A percentile compares a stretch with the other conserved stretches of the same genome.
These are phyloP conservation scores for Alternaria atra DNA, from an alignment of 2,329 filamentous ascomycete species.

Conservation along the genomic window DNA sequence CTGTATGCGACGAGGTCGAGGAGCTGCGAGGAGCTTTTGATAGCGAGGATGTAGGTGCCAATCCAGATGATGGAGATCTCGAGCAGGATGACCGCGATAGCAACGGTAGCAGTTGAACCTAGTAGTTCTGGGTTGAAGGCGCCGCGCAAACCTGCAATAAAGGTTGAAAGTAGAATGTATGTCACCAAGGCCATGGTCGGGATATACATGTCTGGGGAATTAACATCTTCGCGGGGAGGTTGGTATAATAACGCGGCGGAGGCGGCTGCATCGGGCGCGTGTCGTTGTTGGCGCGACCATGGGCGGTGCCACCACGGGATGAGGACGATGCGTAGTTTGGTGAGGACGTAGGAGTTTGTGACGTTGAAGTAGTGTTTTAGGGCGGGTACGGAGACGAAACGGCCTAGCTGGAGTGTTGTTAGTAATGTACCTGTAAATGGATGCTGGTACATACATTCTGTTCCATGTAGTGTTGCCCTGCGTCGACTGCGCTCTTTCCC, in stretches of 20 bases:
- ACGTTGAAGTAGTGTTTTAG: constrained; percentile 99
- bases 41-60: constrained; percentile 91
- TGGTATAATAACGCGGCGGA: constrained; percentile 65
- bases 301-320: constrained; percentile 98
- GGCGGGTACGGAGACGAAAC: constrained; percentile 89
- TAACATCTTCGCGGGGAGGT: constrained; percentile 92
- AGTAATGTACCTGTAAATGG: not conserved
- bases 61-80: constrained; percentile 92
- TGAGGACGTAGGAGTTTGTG: constrained; percentile 94
- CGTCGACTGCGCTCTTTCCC: constrained; percentile 88
- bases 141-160: constrained; percentile 87
- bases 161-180: constrained; percentile 91
- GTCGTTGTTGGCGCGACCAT: constrained; percentile 90
- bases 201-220: constrained; percentile 99
- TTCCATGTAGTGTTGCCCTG: constrained; percentile 93
- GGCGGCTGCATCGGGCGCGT: constrained; percentile 47
- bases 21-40: constrained; percentile 92
- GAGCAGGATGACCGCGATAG: constrained; percentile 81
- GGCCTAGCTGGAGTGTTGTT: constrained; percentile 65
- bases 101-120: constrained; percentile 85
- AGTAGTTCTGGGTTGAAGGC: constrained; percentile 94
- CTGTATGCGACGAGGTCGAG: constrained; percentile 95
- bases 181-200: constrained; percentile 96
- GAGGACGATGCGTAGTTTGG: constrained; percentile 90
- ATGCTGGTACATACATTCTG: constrained; percentile 76